Conservation (phyloP, 73 alveolate genomes). For the Diophrys appendiculata region DNA sequence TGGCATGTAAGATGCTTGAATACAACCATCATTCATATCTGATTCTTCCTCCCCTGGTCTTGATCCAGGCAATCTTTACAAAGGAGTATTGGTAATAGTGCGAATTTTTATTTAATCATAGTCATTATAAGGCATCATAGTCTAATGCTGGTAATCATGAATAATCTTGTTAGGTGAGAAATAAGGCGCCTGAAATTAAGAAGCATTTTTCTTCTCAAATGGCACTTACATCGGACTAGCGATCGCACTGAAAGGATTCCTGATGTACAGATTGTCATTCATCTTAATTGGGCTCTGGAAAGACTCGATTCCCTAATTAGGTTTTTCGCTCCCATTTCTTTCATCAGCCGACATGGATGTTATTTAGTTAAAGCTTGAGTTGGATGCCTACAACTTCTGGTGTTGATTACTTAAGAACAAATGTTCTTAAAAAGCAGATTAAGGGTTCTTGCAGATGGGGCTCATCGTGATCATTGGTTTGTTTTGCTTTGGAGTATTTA, state of each 20-base stretch:
- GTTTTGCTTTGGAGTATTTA: neutral
- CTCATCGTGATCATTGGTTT: neutral
- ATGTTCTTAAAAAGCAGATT: neutral
- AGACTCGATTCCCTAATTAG: too few relatives aligned
- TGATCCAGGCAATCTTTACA: neutral
- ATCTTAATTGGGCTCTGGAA: too few relatives aligned
- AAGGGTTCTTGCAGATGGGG: neutral
- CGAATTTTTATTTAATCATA: too few relatives aligned
- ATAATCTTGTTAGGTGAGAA: neutral
- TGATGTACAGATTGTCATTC: neutral
- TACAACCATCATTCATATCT: neutral
- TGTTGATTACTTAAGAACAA: neutral
- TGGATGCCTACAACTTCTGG: neutral
- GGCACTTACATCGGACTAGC: neutral
- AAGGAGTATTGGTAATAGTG: too few relatives aligned
- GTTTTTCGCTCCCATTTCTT: too few relatives aligned
- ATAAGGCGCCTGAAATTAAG: neutral
- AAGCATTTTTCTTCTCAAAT: neutral
- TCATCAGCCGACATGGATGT: too few relatives aligned
- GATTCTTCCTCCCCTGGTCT: neutral
- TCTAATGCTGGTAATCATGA: neutral
- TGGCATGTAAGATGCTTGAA: neutral
- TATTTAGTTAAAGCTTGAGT: neutral
- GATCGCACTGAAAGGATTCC: neutral
- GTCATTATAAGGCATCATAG: too few relatives aligned